Evolutionary conservation across 2,329 filamentous ascomycete genomes (phyloP).

Genomic region (Talaromyces verruculosus): DNA sequence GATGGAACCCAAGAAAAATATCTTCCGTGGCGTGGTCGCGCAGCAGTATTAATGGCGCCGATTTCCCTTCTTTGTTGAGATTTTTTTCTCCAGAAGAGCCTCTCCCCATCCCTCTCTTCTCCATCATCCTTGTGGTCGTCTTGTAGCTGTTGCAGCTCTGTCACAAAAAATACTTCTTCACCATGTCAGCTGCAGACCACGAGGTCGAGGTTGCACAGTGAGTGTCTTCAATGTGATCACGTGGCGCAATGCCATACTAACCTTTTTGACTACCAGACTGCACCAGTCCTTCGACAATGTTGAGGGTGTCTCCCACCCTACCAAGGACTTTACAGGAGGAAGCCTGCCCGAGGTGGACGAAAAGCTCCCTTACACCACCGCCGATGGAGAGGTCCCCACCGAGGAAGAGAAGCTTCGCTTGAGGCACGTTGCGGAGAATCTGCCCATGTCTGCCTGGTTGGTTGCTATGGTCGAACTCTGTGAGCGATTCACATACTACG

Average conservation of each 20-base stretch:
- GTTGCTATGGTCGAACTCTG: conserved; percentile 58
- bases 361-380: conserved; percentile 33
- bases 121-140: not conserved
- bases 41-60: not conserved
- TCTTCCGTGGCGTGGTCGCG: not conserved
- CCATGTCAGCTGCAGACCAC: conserved; percentile 17
- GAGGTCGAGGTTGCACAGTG: conserved; percentile 20
- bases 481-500: conserved; percentile 62
- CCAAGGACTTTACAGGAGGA: conserved; percentile 19
- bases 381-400: conserved; percentile 55
- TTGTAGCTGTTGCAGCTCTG: not conserved
- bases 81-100: not conserved
- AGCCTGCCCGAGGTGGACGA: conserved; percentile 30
- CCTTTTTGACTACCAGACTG: not conserved
- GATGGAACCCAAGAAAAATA: conserved; percentile 4
- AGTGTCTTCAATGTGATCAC: not conserved
- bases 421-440: conserved; percentile 55
- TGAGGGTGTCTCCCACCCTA: conserved; percentile 12
- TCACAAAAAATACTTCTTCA: not conserved
- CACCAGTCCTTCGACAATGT: conserved; percentile 20
- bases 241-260: not conserved
- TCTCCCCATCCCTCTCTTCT: not conserved
- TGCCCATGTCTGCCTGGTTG: conserved; percentile 57
- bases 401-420: conserved; percentile 53
- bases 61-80: not conserved